Base-by-base conservation (phyloP, 768 basidiomycete genomes). In the Suillus brevipes region DNA sequence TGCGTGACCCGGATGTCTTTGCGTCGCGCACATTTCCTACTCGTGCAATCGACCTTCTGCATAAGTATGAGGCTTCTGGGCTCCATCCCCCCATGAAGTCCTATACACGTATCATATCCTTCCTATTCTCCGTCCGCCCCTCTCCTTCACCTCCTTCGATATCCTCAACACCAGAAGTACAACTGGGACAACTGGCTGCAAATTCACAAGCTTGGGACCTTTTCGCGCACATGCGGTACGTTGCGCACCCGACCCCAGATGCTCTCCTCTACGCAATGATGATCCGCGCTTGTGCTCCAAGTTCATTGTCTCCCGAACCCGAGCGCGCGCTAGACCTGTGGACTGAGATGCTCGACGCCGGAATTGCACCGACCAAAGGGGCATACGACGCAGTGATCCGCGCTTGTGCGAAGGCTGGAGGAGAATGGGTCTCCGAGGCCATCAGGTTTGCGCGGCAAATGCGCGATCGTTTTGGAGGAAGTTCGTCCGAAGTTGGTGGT, bases 161-260 rank as follows among this genome's bases (percentile, higher is more conserved):
- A 42, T 40, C 37, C 18, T 59, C 55, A 36, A 50, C 61, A 55
- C 20, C 31, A 16, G 38, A 60, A 8, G 20, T 43, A 38, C 45
- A 64, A 28, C 65, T 83, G 1, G 75, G 75, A 38, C 67, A 80
- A 36, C 78, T 85, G 4, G 69, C 82, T 1, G 85, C 85, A 2
- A 85, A 84, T 38, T 90, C 92, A 0, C 89, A 93, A 66, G 96
- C 92, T 3, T 97, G 94, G 94, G 94, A 99, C 72, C 84, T 98
- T 47, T 98, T 94, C 75, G 81, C 91, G 2, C 97, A 99, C 76
- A 96, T 97, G 92, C 92, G 97, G 55, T 95, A 97, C 66, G 92
- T 93, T 16, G 94, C 97, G 1, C 95, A 99, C 73, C 89, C 94
- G 1, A 78, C 80, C 4, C 95, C 96, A 0, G 87, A 91, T 67